A percentile compares a stretch with the other conserved stretches of the same genome.
Conservation (phyloP, 75 land plant genomes). For the Sequoiadendron giganteum region DNA sequence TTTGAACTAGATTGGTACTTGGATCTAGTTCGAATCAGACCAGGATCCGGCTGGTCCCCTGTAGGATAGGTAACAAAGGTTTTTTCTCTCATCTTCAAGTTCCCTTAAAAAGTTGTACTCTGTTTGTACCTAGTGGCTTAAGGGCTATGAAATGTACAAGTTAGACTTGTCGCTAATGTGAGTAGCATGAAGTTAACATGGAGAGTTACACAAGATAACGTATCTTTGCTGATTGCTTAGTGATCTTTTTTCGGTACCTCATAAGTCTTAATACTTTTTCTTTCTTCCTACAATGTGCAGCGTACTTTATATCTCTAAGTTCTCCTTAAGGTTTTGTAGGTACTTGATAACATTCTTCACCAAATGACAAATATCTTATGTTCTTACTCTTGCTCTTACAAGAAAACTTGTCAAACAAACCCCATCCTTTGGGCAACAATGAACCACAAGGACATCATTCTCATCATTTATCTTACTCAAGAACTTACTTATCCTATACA, state of each 20-base stretch:
- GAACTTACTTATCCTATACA: not conserved
- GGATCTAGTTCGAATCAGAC: no score
- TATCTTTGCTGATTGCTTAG: not conserved
- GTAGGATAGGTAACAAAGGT: no score
- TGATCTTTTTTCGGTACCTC: not conserved
- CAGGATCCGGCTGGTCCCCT: no score
- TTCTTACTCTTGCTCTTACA: not conserved
- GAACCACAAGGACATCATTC: not conserved
- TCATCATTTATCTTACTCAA: not conserved
- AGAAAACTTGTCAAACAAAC: not conserved
- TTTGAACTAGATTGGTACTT: no score
- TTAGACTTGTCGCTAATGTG: not conserved
- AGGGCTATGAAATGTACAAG: not conserved
- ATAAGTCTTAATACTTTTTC: no score
- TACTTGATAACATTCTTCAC: not conserved
- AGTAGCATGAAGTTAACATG: not conserved
- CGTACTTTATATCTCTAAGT: not conserved
- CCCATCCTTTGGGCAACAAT: not conserved
- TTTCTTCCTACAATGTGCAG: no score
- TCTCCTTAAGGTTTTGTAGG: not conserved
- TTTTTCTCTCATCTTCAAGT: not conserved
- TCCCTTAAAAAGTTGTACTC: not conserved
- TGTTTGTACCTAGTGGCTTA: not conserved
- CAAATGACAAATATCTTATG: not conserved
- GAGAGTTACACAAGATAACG: not conserved